Conservation (phyloP, 1,284 basidiomycete species). For the Boletus albobrunnescens region DNA sequence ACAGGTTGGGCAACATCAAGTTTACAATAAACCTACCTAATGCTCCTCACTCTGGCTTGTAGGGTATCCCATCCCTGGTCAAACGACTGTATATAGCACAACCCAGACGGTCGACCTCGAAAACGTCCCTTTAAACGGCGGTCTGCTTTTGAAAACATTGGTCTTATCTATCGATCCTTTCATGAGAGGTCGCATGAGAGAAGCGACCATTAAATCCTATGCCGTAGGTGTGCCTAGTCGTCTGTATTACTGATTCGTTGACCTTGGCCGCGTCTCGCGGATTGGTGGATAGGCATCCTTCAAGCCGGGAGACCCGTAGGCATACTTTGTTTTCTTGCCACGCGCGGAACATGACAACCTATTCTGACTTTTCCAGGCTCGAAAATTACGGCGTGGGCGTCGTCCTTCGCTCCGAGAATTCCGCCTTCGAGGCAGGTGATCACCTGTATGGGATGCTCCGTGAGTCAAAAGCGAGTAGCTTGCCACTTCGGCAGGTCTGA, state of each 20-base stretch:
- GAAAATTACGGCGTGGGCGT: conserved; percentile 23
- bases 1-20: conserved; percentile 1
- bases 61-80: conserved; percentile 30
- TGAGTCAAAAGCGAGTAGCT: neutral
- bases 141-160: conserved; percentile 37
- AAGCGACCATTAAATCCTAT: neutral
- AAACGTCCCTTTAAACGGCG: conserved; percentile 34
- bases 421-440: conserved; percentile 21
- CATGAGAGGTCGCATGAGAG: conserved; percentile 6
- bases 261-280: neutral
- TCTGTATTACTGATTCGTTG: neutral
- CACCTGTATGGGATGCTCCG: conserved; percentile 6
- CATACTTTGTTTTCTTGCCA: neutral
- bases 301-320: conserved; percentile 6
- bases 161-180: conserved; percentile 36
- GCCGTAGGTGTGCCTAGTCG: neutral
- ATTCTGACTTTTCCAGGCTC: neutral
- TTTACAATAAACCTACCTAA: neutral
- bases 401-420: conserved; percentile 27
- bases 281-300: neutral
- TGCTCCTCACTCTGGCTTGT: neutral
- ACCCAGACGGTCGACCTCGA: conserved; percentile 38
- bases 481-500: neutral
- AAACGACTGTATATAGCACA: conserved; percentile 17
- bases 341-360: neutral